Conservation (phyloP, 176 grass and related monocot genomes). For the Oryza officinalis region DNA sequence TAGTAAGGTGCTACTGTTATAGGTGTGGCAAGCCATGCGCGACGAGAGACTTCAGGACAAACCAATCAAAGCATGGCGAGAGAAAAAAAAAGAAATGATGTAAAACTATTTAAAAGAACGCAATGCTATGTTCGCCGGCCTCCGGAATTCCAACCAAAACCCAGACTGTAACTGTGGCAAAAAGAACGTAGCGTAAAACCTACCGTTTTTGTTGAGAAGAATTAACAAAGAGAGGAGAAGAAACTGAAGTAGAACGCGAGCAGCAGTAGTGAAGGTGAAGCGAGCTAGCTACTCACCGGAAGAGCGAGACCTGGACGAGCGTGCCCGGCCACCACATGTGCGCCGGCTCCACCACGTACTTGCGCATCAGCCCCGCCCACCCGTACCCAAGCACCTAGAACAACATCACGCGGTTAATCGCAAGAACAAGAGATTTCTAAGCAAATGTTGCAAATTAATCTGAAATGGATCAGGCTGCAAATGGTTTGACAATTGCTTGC, state of each 20-base stretch:
- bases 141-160: neutral
- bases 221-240: neutral
- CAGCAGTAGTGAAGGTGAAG: neutral
- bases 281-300: constrained; percentile 46
- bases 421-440: neutral
- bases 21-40: neutral
- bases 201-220: neutral
- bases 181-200: neutral
- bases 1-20: neutral
- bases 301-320: constrained; percentile 93
- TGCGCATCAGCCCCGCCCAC: constrained; percentile 89
- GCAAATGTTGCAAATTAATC: neutral
- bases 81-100: neutral
- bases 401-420: neutral
- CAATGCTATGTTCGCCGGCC: neutral
- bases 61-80: neutral
- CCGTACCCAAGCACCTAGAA: constrained; percentile 84
- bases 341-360: constrained; percentile 85
- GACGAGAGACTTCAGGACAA: neutral
- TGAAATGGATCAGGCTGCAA: neutral
- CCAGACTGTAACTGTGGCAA: neutral
- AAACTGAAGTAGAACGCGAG: neutral
- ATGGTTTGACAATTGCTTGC: neutral
- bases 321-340: constrained; percentile 97
- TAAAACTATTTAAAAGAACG: neutral